Evolutionary conservation across 169 alveolate genomes (phyloP).

Genomic region (Plasmodium gaboni): DNA sequence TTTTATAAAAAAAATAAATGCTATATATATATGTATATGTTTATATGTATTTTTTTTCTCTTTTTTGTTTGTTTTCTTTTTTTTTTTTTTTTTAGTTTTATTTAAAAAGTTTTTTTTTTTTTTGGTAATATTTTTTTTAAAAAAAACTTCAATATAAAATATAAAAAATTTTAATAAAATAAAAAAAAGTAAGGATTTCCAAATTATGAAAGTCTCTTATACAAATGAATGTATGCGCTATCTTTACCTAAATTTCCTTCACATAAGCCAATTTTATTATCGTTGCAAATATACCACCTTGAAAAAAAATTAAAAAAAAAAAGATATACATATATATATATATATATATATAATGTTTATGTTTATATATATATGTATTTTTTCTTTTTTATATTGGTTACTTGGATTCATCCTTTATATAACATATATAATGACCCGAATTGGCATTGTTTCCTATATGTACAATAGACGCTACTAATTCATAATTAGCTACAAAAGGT

Average conservation of each 20-base stretch:
- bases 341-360: conserved; percentile 5
- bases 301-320: conserved; percentile 10
- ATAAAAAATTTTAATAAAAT: conserved; percentile 3
- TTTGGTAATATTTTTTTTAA: background rate
- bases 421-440: conserved; percentile 92
- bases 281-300: conserved; percentile 69
- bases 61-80: background rate
- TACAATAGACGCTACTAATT: conserved; percentile 87
- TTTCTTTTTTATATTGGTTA: conserved; percentile 19
- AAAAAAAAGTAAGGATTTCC: background rate
- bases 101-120: background rate
- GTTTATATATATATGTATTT: background rate
- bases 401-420: conserved; percentile 83
- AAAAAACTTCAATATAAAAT: conserved; percentile 1
- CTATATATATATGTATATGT: background rate
- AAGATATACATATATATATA: background rate
- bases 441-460: conserved; percentile 91
- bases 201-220: conserved; percentile 32
- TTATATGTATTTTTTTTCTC: background rate
- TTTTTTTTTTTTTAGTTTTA: background rate
- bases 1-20: background rate
- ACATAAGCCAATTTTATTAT: conserved; percentile 52
- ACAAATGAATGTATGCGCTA: conserved; percentile 51
- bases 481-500: conserved; percentile 79
- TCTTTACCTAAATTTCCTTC: conserved; percentile 47